These are phyloP conservation scores for Arctostaphylos glauca DNA, from an alignment of 148 eudicot genomes.

Conservation along the genomic window DNA sequence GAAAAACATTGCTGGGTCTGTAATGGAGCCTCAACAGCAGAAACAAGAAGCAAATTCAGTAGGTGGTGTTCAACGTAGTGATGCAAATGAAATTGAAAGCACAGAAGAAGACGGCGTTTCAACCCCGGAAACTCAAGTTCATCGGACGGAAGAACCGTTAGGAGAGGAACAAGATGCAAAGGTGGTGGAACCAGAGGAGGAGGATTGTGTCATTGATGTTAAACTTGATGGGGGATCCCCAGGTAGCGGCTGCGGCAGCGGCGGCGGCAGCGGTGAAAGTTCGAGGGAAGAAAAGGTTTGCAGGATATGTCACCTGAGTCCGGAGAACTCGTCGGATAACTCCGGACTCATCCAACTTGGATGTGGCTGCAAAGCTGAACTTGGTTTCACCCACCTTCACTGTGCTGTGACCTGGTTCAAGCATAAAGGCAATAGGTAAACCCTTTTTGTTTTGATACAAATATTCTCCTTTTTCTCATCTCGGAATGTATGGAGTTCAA, in stretches of 20 bases:
- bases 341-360: constrained; percentile 42
- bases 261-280: constrained; percentile 13
- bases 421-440: constrained; percentile 52
- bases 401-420: constrained; percentile 59
- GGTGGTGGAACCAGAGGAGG: not conserved
- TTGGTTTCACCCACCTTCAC: constrained; percentile 45
- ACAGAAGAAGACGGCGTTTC: not conserved
- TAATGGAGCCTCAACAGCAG: not conserved
- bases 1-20: not conserved
- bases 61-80: not conserved
- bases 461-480: not conserved
- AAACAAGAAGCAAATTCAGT: not conserved
- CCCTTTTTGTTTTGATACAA: not conserved
- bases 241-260: not conserved
- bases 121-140: not conserved
- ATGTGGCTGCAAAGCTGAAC: constrained; percentile 57
- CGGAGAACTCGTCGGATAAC: constrained; percentile 21
- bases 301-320: constrained; percentile 42
- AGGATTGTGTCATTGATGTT: not conserved
- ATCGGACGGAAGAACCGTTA: not conserved
- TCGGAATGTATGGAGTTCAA: not conserved
- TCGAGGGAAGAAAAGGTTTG: constrained; percentile 40
- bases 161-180: not conserved
- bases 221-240: not conserved
- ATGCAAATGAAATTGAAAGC: not conserved